phyloP scores from a whole-genome alignment of 306 rosid species.

The Gastrolobium villosum region DNA sequence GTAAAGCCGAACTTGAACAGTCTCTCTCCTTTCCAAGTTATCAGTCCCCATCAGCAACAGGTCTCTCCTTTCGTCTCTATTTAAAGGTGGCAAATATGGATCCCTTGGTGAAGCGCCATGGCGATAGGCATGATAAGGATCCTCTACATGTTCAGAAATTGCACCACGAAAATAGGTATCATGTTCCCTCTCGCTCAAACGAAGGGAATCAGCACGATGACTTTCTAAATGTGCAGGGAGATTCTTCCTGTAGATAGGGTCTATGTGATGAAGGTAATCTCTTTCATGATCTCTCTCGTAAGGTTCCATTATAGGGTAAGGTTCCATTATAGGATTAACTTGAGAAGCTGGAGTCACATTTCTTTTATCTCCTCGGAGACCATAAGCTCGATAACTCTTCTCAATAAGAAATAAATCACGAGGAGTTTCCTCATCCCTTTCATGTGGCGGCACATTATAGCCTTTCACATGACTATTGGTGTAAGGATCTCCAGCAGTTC shows the following conservation, averaged over 20 bases:
- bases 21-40: no score
- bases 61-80: slow-evolving; percentile 65
- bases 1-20: slow-evolving; percentile 55
- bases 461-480: slow-evolving; percentile 47
- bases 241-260: slow-evolving; percentile 47
- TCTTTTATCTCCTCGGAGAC: slow-evolving; percentile 70
- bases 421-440: slow-evolving; percentile 70
- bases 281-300: slow-evolving; percentile 62
- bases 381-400: slow-evolving; percentile 70
- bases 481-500: slow-evolving; percentile 44
- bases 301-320: slow-evolving; percentile 36
- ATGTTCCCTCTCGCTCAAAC: slow-evolving; percentile 57
- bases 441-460: slow-evolving; percentile 50
- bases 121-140: slow-evolving; percentile 51
- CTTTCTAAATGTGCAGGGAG: slow-evolving; percentile 50
- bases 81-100: slow-evolving; percentile 49
- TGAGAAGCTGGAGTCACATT: slow-evolving; percentile 51
- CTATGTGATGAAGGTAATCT: slow-evolving; percentile 51
- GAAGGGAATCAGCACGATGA: slow-evolving; percentile 47
- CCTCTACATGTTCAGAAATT: slow-evolving; percentile 51
- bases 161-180: slow-evolving; percentile 43
- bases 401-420: slow-evolving; percentile 63
- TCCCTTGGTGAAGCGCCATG: slow-evolving; percentile 47
- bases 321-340: not conserved
- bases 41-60: no score